These are phyloP conservation scores for Ceratonia siliqua DNA, from an alignment of 306 rosid species.

Conservation along the genomic window DNA sequence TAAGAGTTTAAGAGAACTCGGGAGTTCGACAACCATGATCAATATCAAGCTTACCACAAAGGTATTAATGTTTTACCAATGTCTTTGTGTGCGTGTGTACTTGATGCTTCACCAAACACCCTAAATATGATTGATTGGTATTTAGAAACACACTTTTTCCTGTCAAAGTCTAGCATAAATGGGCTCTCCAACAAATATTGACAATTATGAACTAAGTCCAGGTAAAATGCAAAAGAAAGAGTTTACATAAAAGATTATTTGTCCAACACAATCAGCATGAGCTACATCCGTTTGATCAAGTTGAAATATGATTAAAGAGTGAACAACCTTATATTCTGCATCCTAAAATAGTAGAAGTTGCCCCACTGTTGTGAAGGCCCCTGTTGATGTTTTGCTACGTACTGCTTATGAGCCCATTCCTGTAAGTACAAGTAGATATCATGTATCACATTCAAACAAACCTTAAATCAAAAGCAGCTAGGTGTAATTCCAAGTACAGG, in stretches of 20 bases:
- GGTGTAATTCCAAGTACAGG: conserved; percentile 2
- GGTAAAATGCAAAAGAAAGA: conserved; percentile 3
- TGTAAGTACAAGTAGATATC: conserved; percentile 39
- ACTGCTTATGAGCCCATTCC: conserved; percentile 99
- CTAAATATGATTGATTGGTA: background rate
- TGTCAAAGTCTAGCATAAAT: background rate
- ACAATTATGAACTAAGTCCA: conserved; percentile 3
- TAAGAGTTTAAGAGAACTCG: too few relatives aligned
- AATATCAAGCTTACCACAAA: background rate
- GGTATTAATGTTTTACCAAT: background rate
- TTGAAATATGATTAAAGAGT: background rate
- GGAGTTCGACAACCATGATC: too few relatives aligned
- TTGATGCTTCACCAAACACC: conserved; percentile 23
- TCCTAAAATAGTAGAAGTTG: conserved; percentile 95
- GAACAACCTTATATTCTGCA: conserved; percentile 88
- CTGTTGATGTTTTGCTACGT: conserved; percentile 94
- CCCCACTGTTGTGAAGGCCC: conserved; percentile 99
- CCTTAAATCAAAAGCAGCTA: conserved; percentile 19
- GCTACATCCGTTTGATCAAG: background rate
- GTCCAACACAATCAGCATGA: conserved; percentile 23
- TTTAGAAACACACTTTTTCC: background rate
- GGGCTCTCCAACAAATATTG: background rate
- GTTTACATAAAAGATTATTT: conserved; percentile 17
- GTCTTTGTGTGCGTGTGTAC: background rate
- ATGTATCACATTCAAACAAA: conserved; percentile 25